Evolutionary conservation across 2,329 filamentous ascomycete genomes (phyloP).

Genomic region (Fusarium poae): DNA sequence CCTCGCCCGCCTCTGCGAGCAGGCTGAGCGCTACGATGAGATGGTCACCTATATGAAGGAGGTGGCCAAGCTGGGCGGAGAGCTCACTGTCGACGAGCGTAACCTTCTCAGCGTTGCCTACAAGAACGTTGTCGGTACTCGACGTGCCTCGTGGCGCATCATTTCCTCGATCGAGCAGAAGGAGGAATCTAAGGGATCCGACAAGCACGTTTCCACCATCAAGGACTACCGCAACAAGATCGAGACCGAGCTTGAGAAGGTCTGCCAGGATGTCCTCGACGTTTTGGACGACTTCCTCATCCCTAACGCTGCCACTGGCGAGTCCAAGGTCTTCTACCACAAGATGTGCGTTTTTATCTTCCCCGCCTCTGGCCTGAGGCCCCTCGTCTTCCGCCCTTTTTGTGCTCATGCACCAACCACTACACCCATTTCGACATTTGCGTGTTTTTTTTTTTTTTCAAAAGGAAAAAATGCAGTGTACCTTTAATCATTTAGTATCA

Average conservation of each 20-base stretch:
- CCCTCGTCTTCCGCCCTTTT: slow-evolving; percentile 37
- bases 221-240: slow-evolving; percentile 99
- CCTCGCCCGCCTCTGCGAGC: slow-evolving; percentile 99
- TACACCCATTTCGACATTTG: slow-evolving; percentile 19
- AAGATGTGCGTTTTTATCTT: slow-evolving; percentile 83
- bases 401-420: slow-evolving; percentile 29
- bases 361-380: slow-evolving; percentile 36
- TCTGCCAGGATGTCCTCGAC: slow-evolving; percentile 97
- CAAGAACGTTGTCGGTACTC: slow-evolving; percentile 99
- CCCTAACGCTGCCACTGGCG: slow-evolving; percentile 93
- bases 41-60: slow-evolving; percentile 99
- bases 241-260: slow-evolving; percentile 95
- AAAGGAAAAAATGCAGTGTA: slow-evolving; percentile 1
- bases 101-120: slow-evolving; percentile 99
- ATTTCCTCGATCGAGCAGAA: slow-evolving; percentile 99
- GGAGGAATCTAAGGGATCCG: slow-evolving; percentile 98
- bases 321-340: slow-evolving; percentile 99
- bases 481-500: slow-evolving; percentile 8
- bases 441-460: slow-evolving; percentile 5
- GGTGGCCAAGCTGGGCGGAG: slow-evolving; percentile 88
- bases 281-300: slow-evolving; percentile 94
- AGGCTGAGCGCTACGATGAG: slow-evolving; percentile 99
- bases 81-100: slow-evolving; percentile 95
- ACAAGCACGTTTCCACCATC: slow-evolving; percentile 94
- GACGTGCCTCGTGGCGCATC: slow-evolving; percentile 99